A percentile compares a stretch with the other conserved stretches of the same genome.
Conservation (phyloP, 2,329 filamentous ascomycete genomes). For the Trichoderma asperellum region DNA sequence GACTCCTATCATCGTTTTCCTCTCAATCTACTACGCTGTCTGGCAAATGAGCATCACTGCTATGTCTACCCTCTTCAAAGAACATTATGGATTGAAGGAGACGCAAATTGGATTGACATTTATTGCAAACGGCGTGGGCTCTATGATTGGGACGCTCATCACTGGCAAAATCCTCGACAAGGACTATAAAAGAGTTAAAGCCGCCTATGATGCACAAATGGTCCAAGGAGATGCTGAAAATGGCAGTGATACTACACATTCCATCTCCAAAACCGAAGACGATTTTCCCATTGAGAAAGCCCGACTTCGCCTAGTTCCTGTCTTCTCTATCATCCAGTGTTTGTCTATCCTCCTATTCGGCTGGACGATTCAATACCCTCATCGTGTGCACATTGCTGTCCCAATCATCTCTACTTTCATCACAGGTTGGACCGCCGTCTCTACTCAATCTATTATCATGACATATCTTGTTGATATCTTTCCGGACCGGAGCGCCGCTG, state of each 20-base stretch:
- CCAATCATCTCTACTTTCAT: conserved; percentile 53
- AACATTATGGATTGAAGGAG: conserved; percentile 63
- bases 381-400: conserved; percentile 48
- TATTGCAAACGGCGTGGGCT: conserved; percentile 55
- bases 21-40: conserved; percentile 55
- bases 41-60: conserved; percentile 60
- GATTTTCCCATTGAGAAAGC: conserved; percentile 57
- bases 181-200: conserved; percentile 67
- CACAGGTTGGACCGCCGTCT: conserved; percentile 54
- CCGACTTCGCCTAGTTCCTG: conserved; percentile 54
- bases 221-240: conserved; percentile 52
- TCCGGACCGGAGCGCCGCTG: conserved; percentile 55
- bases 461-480: conserved; percentile 61
- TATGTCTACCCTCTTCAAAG: conserved; percentile 48
- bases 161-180: conserved; percentile 64
- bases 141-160: conserved; percentile 50
- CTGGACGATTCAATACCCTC: conserved; percentile 58
- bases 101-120: conserved; percentile 59
- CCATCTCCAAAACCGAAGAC: conserved; percentile 53
- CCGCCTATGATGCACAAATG: conserved; percentile 33
- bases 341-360: conserved; percentile 53
- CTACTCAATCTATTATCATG: conserved; percentile 57
- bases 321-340: conserved; percentile 55
- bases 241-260: conserved; percentile 54
- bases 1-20: conserved; percentile 51